Evolutionary conservation across 495 filamentous ascomycete species (phyloP), one percentile per base, ranked within the genome.

Genomic region (Pseudevernia furfuracea): DNA sequence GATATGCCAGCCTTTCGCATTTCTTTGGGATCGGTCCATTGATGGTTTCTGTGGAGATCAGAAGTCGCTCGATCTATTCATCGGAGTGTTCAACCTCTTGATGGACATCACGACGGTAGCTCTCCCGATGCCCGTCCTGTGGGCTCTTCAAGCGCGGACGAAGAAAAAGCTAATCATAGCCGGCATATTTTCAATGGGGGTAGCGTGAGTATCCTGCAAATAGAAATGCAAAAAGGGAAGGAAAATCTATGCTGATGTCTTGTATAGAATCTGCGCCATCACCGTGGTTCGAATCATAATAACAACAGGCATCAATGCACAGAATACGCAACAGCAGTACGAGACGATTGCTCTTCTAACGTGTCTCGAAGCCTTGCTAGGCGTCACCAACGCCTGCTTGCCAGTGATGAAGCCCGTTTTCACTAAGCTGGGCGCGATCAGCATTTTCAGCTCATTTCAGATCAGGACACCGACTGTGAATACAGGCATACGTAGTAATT

Each of bases 51-150:
- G 76, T 59, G 65, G 73, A 32, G 57, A 76, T 36, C 72, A 76
- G 43, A 65, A 65, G 21, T 53, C 58, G 4, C 68, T 75, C 19
- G 75, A 76, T 43, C 68, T 72, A 10, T 69, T 60, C 38, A 68
- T 76, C 1, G 75, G 68, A 21, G 67, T 72, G 1, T 61, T 70
- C 39, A 69, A 78, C 62, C 66, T 76, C 21, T 9, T 75, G 8
- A 71, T 73, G 11, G 78, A 80, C 58, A 53, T 79, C 43, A 53
- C 71, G 61, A 73, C 77, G 41, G 71, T 77, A 37, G 61, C 71
- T 6, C 68, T 78, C 62, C 80, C 76, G 23, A 70, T 83, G 70
- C 80, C 74, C 23, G 69, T 78, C 43, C 68, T 79, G 30, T 75
- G 75, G 77, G 60, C 71, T 58, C 71, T 74, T 66, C 74, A 75